Base-by-base conservation (phyloP, 2,329 filamentous ascomycete genomes). In the Stachybotrys echinatus region DNA sequence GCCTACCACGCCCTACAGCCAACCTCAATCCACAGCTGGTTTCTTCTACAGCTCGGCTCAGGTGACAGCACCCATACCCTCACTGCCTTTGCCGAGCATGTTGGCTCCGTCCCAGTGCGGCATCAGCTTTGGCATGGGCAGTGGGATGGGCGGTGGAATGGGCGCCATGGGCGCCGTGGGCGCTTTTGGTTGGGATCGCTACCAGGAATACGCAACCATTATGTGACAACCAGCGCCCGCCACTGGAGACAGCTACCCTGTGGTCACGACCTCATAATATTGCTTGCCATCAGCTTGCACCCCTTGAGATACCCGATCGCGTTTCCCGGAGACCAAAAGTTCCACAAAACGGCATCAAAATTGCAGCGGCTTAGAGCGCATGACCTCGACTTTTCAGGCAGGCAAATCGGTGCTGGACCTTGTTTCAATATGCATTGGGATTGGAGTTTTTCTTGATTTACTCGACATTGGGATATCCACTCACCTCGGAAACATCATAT, bases 81-180 rank as follows among this genome's bases (percentile, higher is more conserved):
- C 85, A 40, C 79, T 96, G 43, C 88, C 91, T 45, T 77, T 96
- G 48, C 91, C 92, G 42, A 96, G 89, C 73, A 88, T 92, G 81
- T 76, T 96, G 54, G 81, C 88, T 60, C 84, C 87, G 54, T 60
- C 57, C 19, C 89, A 89, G 66, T 97, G 92, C 71, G 89, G 90
- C 61, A 83, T 91, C 51, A 86, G 85, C 64, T 76, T 85, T 53
- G 86, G 84, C 52, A 91, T 88, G 74, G 80, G 82, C 59, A 14
- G 27, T 5, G 27, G 27, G 27, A 34, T 34, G 27, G 27, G 27
- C 27, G 14, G 27, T n/a, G 54, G 58, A 17, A 55, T 58, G 51
- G 51, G 54, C 49, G n/a, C n/a, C 27, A 34, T 34, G 10, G 27
- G 27, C 10, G 14, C 27, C 27, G 58, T 61, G 59, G 61, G 60